These are phyloP conservation scores for Coemansia umbellata DNA, from an alignment of 192 early-diverging fungal species.

Conservation along the genomic window DNA sequence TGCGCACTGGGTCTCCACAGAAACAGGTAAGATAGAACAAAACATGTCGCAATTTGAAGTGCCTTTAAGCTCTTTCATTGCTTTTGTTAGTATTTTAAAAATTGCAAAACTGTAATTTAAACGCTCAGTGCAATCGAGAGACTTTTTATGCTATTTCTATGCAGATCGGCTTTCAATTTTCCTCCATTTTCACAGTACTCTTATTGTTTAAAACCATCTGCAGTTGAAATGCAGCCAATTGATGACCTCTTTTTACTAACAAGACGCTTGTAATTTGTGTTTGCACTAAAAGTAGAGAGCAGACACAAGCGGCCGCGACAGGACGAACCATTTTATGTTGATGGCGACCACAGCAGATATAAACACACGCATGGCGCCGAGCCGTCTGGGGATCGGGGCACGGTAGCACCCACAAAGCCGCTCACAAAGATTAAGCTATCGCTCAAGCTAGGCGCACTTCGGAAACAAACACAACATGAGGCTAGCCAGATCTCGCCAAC, in stretches of 20 bases:
- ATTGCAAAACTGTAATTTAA: no score
- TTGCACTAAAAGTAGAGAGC: constrained; percentile 5
- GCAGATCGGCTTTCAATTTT: no score
- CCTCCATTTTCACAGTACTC: no score
- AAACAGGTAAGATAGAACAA: background rate
- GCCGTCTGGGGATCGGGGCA: background rate
- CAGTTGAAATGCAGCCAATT: no score
- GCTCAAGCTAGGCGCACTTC: constrained; percentile 31
- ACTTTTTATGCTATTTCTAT: no score
- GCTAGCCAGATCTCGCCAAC: background rate
- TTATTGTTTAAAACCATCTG: no score
- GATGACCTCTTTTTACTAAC: no score
- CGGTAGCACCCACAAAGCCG: constrained; percentile 3
- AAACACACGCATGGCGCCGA: background rate
- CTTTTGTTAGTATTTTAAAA: no score
- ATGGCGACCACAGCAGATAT: background rate
- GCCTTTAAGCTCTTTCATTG: no score
- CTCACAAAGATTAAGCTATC: constrained; percentile 38
- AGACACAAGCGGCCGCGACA: constrained; percentile 9
- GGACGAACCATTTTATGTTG: background rate
- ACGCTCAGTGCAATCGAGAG: no score
- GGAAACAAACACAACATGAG: background rate
- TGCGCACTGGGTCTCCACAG: background rate
- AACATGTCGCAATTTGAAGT: background rate
- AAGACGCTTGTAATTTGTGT: background rate